Conservation (phyloP, 2,329 filamentous ascomycete species). For the Talaromyces sp. region DNA sequence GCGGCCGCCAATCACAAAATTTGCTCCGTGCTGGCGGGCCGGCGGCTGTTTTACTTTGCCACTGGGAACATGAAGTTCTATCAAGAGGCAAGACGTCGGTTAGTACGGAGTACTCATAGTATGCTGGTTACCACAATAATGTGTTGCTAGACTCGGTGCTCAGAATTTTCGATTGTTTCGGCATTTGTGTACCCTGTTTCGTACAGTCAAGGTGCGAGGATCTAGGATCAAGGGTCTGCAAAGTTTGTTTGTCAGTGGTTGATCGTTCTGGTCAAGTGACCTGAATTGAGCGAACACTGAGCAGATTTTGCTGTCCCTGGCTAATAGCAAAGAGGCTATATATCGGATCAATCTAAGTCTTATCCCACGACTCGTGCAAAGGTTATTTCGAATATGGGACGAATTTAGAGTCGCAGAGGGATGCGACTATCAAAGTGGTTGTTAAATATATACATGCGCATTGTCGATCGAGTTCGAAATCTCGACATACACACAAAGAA, state of each 20-base stretch:
- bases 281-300: not conserved
- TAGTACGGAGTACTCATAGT: not conserved
- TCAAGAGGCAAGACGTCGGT: not conserved
- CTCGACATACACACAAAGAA: not conserved
- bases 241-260: not conserved
- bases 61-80: too few species aligned
- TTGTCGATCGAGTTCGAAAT: not conserved
- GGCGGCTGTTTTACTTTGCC: slow-evolving; percentile 12
- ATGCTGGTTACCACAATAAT: too few species aligned
- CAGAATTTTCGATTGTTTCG: not conserved
- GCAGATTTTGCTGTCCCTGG: not conserved
- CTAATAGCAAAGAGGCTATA: not conserved
- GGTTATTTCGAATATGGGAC: not conserved
- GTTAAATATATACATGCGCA: not conserved
- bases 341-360: not conserved
- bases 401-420: not conserved
- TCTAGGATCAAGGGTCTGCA: not conserved
- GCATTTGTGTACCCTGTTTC: not conserved
- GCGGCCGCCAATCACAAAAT: slow-evolving; percentile 1
- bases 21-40: slow-evolving; percentile 14
- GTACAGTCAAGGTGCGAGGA: not conserved
- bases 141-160: not conserved
- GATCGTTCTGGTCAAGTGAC: slow-evolving; percentile 3
- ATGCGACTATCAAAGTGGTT: not conserved
- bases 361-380: not conserved